Evolutionary conservation across 1,139 yeast genomes (phyloP).

Genomic region (Geotrichum citri-aurantii): DNA sequence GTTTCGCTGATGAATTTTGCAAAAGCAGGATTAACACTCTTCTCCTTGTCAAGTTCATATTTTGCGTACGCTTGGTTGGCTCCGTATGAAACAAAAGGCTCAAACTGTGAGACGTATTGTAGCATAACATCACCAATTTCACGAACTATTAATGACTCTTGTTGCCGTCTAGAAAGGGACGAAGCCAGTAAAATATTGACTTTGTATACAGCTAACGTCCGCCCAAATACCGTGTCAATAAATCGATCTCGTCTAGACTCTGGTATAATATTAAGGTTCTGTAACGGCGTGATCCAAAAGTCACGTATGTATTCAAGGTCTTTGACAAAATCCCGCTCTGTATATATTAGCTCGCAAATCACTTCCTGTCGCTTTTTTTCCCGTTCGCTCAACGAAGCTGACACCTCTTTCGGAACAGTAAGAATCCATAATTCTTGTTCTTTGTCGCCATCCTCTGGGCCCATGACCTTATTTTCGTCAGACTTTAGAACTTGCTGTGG

Average conservation of each 20-base stretch:
- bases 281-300: conserved; percentile 85
- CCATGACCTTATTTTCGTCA: conserved; percentile 72
- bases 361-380: conserved; percentile 94
- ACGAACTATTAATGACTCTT: conserved; percentile 75
- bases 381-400: conserved; percentile 71
- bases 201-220: conserved; percentile 77
- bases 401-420: conserved; percentile 75
- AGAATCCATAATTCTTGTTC: conserved; percentile 91
- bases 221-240: conserved; percentile 85
- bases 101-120: conserved; percentile 78
- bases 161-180: conserved; percentile 83
- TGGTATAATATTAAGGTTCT: conserved; percentile 82
- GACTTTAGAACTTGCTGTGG: conserved; percentile 83
- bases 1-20: conserved; percentile 90
- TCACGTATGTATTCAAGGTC: conserved; percentile 91
- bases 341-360: conserved; percentile 87
- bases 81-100: conserved; percentile 86
- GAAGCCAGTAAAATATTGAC: conserved; percentile 83
- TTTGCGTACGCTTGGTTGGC: conserved; percentile 97
- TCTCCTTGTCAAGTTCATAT: conserved; percentile 92
- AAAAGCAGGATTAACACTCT: conserved; percentile 81
- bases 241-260: conserved; percentile 85
- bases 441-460: conserved; percentile 70
- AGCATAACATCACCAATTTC: conserved; percentile 82
- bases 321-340: conserved; percentile 92